Base-by-base conservation (phyloP, 257 asterid species). In the Solanum sejunctum region DNA sequence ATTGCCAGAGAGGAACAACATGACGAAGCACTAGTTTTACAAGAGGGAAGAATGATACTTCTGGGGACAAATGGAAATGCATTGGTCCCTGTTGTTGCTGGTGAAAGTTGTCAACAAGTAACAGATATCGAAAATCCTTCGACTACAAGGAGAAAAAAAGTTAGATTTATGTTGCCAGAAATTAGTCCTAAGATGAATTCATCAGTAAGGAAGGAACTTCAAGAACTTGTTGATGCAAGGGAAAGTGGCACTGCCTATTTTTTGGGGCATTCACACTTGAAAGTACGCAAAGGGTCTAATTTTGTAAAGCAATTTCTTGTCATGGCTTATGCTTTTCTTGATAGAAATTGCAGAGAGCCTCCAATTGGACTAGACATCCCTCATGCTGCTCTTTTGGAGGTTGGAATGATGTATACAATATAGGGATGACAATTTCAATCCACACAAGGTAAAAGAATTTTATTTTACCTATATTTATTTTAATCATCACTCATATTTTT, bases 191-290 rank as follows among this genome's bases (percentile, higher is more conserved):
- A 85, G 16, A 90, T 93, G 94, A 86, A 84, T 4, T 36, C 88
- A 0, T 75, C 89, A 0, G 93, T 95, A 21, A 88, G 98, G 51
- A 87, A 88, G 83, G 99, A 95, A 57, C 97, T 96, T 11, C 91
- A 93, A 82, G 93, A 90, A 13, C 90, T 96, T 28, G 90, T 95
- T 43, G 96, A 94, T 41, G 97, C 98, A 5, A 84, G 98, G 88
- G 98, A 95, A 36, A 93, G 95, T 49, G 98, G 99, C 66, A 92
- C 97, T 1, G 98, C 99, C 5, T 95, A 96, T 86, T 88, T 96
- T 88, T 67, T 93, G 90, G 99, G 99, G 3, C 91, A 92, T 87
- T 93, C 98, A 28, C 98, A 93, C 82, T 79, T 94, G 87, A 36
- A 91, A 73, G 90, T 93, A 20, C 87, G 94, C 61, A 90, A 85